Percentiles rank a stretch among this genome's conserved stretches.
Conservation (phyloP, 1,139 yeast genomes). For the Yamadazyma triangularis region DNA sequence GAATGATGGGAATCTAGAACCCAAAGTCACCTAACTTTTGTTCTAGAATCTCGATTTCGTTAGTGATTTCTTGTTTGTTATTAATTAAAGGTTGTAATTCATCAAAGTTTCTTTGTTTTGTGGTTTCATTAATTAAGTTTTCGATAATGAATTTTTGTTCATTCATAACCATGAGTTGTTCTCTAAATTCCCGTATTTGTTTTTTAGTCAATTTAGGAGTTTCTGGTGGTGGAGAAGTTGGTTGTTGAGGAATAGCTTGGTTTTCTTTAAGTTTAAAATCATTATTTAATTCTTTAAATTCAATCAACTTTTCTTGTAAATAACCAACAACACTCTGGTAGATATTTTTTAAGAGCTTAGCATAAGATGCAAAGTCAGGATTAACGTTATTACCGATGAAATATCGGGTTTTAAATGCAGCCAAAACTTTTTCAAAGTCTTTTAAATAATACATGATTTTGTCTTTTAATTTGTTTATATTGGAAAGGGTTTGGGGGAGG, state of each 20-base stretch:
- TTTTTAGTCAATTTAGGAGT: conserved; percentile 35
- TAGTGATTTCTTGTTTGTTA: conserved; percentile 55
- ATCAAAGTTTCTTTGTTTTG: conserved; percentile 68
- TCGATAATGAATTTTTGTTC: conserved; percentile 77
- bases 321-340: conserved; percentile 30
- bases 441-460: conserved; percentile 26
- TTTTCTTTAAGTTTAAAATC: conserved; percentile 21
- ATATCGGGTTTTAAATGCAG: conserved; percentile 22
- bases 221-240: neutral
- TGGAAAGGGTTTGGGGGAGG: too few relatives aligned
- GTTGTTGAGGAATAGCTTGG: conserved; percentile 6
- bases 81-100: conserved; percentile 60
- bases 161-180: conserved; percentile 78
- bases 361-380: conserved; percentile 12
- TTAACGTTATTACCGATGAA: conserved; percentile 17
- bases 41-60: conserved; percentile 49
- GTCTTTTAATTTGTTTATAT: conserved; percentile 17
- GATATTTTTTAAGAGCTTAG: conserved; percentile 26
- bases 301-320: conserved; percentile 30
- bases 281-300: conserved; percentile 26
- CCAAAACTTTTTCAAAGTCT: conserved; percentile 28
- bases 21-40: conserved; percentile 62
- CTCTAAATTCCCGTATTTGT: conserved; percentile 59
- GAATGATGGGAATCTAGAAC: conserved; percentile 21
- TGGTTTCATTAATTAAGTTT: conserved; percentile 57